phyloP scores from a whole-genome alignment of 257 asterid genomes.

The Craterostigma plantagineum region DNA sequence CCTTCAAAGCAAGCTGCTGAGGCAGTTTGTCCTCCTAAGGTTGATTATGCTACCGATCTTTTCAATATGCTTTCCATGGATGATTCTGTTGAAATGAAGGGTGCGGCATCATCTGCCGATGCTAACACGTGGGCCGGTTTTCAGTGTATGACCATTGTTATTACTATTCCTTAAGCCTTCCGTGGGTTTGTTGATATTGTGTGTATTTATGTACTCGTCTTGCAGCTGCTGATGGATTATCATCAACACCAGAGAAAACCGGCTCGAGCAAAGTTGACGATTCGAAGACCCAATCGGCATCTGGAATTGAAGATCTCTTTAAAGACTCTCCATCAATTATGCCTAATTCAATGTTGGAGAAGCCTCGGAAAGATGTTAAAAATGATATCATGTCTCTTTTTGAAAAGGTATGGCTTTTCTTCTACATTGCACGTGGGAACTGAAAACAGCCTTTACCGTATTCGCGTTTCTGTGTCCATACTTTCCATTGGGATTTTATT shows the following conservation, averaged over 20 bases:
- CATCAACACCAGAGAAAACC: slow-evolving; percentile 28
- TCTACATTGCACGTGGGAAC: background rate
- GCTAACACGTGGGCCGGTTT: slow-evolving; percentile 86
- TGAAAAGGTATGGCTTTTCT: slow-evolving; percentile 53
- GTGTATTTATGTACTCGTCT: background rate
- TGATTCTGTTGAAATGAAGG: slow-evolving; percentile 32
- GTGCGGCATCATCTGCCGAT: slow-evolving; percentile 39
- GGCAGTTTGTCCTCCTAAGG: slow-evolving; percentile 38
- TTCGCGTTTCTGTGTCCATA: background rate
- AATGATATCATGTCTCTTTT: slow-evolving; percentile 91
- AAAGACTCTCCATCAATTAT: slow-evolving; percentile 45
- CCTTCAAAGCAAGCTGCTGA: slow-evolving; percentile 21
- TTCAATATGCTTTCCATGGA: slow-evolving; percentile 78
- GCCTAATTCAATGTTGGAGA: slow-evolving; percentile 25
- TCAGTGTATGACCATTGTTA: slow-evolving; percentile 42
- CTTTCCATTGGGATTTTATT: background rate
- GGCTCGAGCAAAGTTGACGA: slow-evolving; percentile 15
- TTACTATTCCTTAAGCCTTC: background rate
- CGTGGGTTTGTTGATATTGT: slow-evolving; percentile 1
- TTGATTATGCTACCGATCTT: slow-evolving; percentile 88
- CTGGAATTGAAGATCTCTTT: slow-evolving; percentile 74
- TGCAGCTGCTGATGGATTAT: slow-evolving; percentile 67
- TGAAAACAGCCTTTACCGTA: background rate
- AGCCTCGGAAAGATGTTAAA: slow-evolving; percentile 64
- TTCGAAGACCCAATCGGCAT: slow-evolving; percentile 28